Base-by-base conservation (phyloP, 169 alveolate genomes). In the Cryptosporidium felis region DNA sequence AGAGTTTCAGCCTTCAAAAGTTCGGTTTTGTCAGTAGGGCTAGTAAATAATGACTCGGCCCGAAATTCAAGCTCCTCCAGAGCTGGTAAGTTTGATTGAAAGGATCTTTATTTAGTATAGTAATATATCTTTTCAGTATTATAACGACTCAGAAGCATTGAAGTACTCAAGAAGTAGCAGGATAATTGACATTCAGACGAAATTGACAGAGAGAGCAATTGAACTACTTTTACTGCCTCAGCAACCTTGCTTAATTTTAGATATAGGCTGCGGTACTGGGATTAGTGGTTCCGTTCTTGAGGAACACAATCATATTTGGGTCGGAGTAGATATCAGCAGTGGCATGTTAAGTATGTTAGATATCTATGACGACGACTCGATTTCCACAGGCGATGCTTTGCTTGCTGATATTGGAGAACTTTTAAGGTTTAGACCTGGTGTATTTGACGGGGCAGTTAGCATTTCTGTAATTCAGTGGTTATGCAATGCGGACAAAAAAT, bases 231-330 rank as follows among this genome's bases (percentile, higher is more conserved):
- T 94, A 41, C 90, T 94, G 21, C 95, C 96, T n/a, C 93, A 92
- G 62, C 90, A 93, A 46, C 91, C 93, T 16, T 91, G 96, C 65
- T 89, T 96, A 60, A 90, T 97, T 3, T 91, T 97, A 28, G 99
- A 97, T 92, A 94, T 97, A 44, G 99, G 99, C n/a, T 97, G 99
- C 80, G 99, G 99, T n/a, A 93, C 97, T 60, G 99, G 99, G 4
- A 85, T 97, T 40, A 93, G 97, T 81, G 99, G 99, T 5, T 85
- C 92, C 58, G 96, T 94, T 21, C 82, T 97, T 56, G 91, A 94
- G 28, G 98, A 96, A 32, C 88, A 92, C 60, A 96, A 94, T 62
- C 95, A 96, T 66, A 91, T 91, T 61, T 97, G 99, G 99, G 94
- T 97, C 32, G 99, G 99, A 18, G 88, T 96, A 47, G 99, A 97